Evolutionary conservation across 495 filamentous ascomycete species (phyloP), one percentile per base, ranked within the genome.

Genomic region (Talaromyces adpressus): DNA sequence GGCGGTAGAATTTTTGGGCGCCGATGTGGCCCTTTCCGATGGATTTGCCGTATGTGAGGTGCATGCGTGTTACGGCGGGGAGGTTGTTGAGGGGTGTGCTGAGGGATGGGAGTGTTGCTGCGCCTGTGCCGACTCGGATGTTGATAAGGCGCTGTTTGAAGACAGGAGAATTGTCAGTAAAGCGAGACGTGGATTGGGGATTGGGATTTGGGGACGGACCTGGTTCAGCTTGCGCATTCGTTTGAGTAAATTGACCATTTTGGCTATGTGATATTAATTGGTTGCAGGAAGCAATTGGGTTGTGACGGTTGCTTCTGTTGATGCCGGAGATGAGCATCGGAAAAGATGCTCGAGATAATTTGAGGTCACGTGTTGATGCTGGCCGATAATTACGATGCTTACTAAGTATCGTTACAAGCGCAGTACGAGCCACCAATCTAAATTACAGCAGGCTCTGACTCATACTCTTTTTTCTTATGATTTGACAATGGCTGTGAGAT

Each of bases 1-100:
- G 75, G 57, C 84, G 86, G 92, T 91, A 97, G 82, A 98, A 96
- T 80, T 91, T 91, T 63, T 90, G 88, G 36, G 94, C 85, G 25
- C 93, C 93, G 71, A 89, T 81, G 73, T 96, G 90, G 49, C 79
- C 77, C 62, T 65, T 65, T 62, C 78, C 73, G 62, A 85, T 81
- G 66, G 83, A 87, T 47, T 68, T 67, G 14, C 88, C 86, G 73
- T 96, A 97, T 66, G 89, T 85, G 70, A 98, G 75, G 75, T 93
- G 89, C 72, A 98, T 88, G 63, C 88, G 81, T 62, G 89, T 89
- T 58, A 98, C 86, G 51, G 74, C 71, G 62, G 79, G 77, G 64
- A 75, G 76, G 65, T 93, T 87, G 68, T 75, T 71, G 63, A 71
- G 70, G 65, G 78, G 72, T 49, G 68, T 71, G 29, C 66, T 41